Evolutionary conservation across 2,329 filamentous ascomycete genomes (phyloP).

Genomic region (Fusarium anthophilum): DNA sequence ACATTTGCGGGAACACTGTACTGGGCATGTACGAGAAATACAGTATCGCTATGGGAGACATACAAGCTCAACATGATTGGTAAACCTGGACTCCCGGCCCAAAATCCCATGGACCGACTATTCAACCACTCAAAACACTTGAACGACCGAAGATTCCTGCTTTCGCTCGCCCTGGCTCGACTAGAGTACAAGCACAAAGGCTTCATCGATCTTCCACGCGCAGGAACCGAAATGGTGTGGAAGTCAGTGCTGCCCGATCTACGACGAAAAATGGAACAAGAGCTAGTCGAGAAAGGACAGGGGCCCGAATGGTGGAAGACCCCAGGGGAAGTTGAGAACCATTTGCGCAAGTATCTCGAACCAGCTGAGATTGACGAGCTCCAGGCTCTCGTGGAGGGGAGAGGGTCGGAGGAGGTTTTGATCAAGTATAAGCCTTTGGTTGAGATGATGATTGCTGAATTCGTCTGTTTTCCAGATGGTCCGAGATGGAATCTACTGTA

Average conservation of each 20-base stretch:
- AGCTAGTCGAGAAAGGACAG: slow-evolving; percentile 27
- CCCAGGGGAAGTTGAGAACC: slow-evolving; percentile 31
- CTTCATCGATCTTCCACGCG: slow-evolving; percentile 19
- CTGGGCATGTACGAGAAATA: slow-evolving; percentile 37
- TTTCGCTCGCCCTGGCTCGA: slow-evolving; percentile 30
- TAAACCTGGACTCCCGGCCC: not conserved
- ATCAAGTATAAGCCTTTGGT: slow-evolving; percentile 27
- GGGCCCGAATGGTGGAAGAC: slow-evolving; percentile 37
- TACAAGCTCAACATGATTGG: slow-evolving; percentile 20
- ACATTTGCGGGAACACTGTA: slow-evolving; percentile 39
- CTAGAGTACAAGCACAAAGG: slow-evolving; percentile 37
- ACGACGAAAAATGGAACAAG: slow-evolving; percentile 13
- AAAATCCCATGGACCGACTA: slow-evolving; percentile 31
- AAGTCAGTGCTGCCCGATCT: not conserved
- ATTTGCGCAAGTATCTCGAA: slow-evolving; percentile 30
- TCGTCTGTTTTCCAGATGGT: slow-evolving; percentile 41
- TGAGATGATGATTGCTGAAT: slow-evolving; percentile 30
- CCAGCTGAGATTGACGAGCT: slow-evolving; percentile 26
- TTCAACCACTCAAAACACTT: slow-evolving; percentile 39
- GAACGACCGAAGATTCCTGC: slow-evolving; percentile 30
- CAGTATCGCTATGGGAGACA: slow-evolving; percentile 36
- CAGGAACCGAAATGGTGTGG: not conserved
- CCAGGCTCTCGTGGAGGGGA: slow-evolving; percentile 33
- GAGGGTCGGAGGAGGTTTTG: slow-evolving; percentile 13
- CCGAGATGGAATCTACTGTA: slow-evolving; percentile 39